A percentile compares a stretch with the other conserved stretches of the same genome.
phyloP scores from a whole-genome alignment of 768 basidiomycete genomes.

The Podaxis sp. region DNA sequence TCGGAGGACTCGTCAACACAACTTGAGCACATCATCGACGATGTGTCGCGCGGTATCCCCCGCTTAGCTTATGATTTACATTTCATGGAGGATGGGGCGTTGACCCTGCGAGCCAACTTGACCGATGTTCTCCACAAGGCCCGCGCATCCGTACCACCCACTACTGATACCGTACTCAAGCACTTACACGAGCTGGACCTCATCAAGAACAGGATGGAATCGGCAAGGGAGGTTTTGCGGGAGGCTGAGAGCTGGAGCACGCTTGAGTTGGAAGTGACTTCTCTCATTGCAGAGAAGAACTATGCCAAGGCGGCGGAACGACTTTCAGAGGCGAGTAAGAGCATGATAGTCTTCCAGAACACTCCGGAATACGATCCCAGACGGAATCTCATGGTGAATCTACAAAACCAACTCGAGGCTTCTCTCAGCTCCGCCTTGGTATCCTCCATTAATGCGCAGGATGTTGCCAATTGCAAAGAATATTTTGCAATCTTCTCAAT shows the following conservation, averaged over 20 bases:
- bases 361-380: slow-evolving; percentile 89
- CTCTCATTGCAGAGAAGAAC: slow-evolving; percentile 73
- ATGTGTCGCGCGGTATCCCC: slow-evolving; percentile 88
- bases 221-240: slow-evolving; percentile 81
- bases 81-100: slow-evolving; percentile 92
- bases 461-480: slow-evolving; percentile 68
- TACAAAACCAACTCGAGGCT: slow-evolving; percentile 96
- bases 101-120: slow-evolving; percentile 69
- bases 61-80: slow-evolving; percentile 94
- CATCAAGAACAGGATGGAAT: slow-evolving; percentile 85
- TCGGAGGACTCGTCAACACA: slow-evolving; percentile 85
- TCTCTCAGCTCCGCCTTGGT: slow-evolving; percentile 88
- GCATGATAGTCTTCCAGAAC: slow-evolving; percentile 91
- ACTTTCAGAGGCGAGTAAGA: slow-evolving; percentile 83
- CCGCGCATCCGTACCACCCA: slow-evolving; percentile 46
- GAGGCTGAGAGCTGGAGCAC: slow-evolving; percentile 98
- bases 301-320: slow-evolving; percentile 92
- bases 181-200: slow-evolving; percentile 79
- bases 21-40: slow-evolving; percentile 87
- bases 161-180: slow-evolving; percentile 68
- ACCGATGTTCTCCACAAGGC: slow-evolving; percentile 58
- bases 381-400: slow-evolving; percentile 80
- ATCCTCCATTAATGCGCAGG: slow-evolving; percentile 78
- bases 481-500: slow-evolving; percentile 87
- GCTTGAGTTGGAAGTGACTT: slow-evolving; percentile 87